Evolutionary conservation across 495 filamentous ascomycete genomes (phyloP), one percentile per base, ranked within the genome.

Genomic region (Pyrenula massariospora): DNA sequence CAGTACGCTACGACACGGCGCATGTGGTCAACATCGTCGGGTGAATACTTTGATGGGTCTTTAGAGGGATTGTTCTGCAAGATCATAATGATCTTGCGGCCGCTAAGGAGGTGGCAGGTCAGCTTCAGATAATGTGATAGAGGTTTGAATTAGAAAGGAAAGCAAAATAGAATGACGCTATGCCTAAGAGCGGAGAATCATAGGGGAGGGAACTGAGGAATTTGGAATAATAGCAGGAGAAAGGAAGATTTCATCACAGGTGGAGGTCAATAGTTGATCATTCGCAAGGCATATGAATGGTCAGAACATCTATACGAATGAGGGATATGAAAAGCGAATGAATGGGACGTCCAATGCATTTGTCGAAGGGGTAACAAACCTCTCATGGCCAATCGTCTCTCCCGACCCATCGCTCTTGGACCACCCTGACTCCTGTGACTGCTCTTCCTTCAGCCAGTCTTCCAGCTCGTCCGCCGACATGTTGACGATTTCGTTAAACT

Each of bases 401-500:
- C 75, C 76, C 21, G 69, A 73, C 1, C 76, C 80, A 58, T 83
- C 79, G 50, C 70, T 67, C 63, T 80, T 82, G 5, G 36, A 57
- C 81, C 79, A 86, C 8, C 84, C 85, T 0, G 81, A 74, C 10
- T 62, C 70, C 25, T 71, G 68, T 2, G 82, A 85, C 20, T 75
- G 65, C 15, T 77, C 75, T 36, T 75, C 65, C 54, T 76, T 69
- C 1, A 88, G 73, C 84, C 84, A 87, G 21, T 73, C 71, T 55
- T 82, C 69, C 25, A 87, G 72, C 58, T 86, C 84, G 2, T 67
- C 60, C 0, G 81, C 66, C 8, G 73, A 72, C 84, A 88, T 87
- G 65, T 88, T 86, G 42, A 87, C 82, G 53, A 85, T 71, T 24
- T 79, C 73, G 59, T 85, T 86, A 70, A 86, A 87, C 66, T 86